Evolutionary conservation across 352 stramenopile genomes (phyloP).

Genomic region (Phytophthora boehmeriae): DNA sequence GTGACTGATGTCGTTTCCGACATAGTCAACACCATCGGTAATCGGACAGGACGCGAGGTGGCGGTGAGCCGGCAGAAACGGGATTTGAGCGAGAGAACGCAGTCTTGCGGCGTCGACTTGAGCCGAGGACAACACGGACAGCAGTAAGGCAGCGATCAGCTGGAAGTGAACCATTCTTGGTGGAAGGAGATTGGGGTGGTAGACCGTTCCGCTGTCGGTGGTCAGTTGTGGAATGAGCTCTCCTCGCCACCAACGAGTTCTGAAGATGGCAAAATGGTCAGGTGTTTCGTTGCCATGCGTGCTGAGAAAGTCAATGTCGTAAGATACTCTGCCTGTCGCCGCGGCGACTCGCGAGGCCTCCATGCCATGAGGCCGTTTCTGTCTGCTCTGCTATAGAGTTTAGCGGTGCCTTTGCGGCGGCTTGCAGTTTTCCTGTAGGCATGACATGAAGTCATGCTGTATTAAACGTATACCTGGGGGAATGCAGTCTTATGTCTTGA

Average conservation of each 20-base stretch:
- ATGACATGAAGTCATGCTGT: too few relatives aligned
- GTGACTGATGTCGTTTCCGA: slow-evolving; percentile 47
- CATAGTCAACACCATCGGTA: slow-evolving; percentile 45
- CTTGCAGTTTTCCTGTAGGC: too few relatives aligned
- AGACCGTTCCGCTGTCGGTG: slow-evolving; percentile 19
- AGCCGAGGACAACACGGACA: slow-evolving; percentile 19
- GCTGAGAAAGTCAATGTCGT: too few relatives aligned
- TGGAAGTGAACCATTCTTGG: slow-evolving; percentile 18
- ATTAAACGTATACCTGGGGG: too few relatives aligned
- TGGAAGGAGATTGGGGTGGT: slow-evolving; percentile 7
- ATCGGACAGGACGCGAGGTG: slow-evolving; percentile 29
- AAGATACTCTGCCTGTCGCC: too few relatives aligned
- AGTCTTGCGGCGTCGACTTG: slow-evolving; percentile 20
- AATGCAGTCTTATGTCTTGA: too few relatives aligned
- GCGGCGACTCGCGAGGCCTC: too few relatives aligned
- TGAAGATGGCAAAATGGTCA: too few relatives aligned
- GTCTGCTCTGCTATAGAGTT: too few relatives aligned
- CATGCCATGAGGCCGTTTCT: too few relatives aligned
- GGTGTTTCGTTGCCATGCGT: too few relatives aligned
- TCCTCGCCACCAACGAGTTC: slow-evolving; percentile 11
- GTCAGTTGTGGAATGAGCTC: slow-evolving; percentile 23
- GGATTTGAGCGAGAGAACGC: slow-evolving; percentile 25
- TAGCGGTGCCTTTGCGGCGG: too few relatives aligned
- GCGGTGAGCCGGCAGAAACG: slow-evolving; percentile 22
- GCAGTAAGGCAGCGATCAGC: slow-evolving; percentile 4